Evolutionary conservation across 495 filamentous ascomycete species (phyloP), one percentile per base, ranked within the genome.

Genomic region (Apodospora peruviana): DNA sequence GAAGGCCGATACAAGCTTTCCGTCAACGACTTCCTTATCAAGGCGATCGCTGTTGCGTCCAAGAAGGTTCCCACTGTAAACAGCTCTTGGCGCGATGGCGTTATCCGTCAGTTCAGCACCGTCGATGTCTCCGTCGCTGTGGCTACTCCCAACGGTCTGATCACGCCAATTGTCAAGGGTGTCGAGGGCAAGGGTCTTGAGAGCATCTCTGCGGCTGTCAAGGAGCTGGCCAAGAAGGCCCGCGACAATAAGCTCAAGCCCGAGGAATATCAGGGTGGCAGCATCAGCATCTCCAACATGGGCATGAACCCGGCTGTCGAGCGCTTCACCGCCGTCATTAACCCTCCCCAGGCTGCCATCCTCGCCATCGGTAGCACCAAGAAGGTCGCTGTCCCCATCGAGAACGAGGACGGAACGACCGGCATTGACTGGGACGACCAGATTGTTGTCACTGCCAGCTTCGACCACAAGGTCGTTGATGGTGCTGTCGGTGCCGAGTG

Each of bases 251-350:
- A 97, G 83, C 87, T 99, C 55, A 96, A 96, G 83, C 94, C 94
- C 24, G 90, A 99, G 68, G 90, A 99, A 71, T 99, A 91, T 83
- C 91, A 96, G 74, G 94, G 94, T 38, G 94, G 94, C 66, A 96
- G 90, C 57, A 95, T 99, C 74, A 96, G 91, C 65, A 99, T 99
- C 74, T 91, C 86, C 74, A 99, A 99, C 82, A 96, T 99, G 94
- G 94, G 94, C 66, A 97, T 97, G 93, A 99, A 99, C 79, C 59
- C 83, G 9, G 94, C 94, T 32, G 83, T 99, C 53, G 90, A 96
- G 65, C 83, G 89, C 56, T 99, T 99, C 77, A 96, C 94, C n/a
- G 94, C 94, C 54, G 86, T 99, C 64, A 96, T 99, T 80, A 99
- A 99, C 79, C 94, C 94, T 40, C 94, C 94, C 24, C 93, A 98